Evolutionary conservation across 2,329 filamentous ascomycete genomes (phyloP).

Genomic region (Colletotrichum australisinense): DNA sequence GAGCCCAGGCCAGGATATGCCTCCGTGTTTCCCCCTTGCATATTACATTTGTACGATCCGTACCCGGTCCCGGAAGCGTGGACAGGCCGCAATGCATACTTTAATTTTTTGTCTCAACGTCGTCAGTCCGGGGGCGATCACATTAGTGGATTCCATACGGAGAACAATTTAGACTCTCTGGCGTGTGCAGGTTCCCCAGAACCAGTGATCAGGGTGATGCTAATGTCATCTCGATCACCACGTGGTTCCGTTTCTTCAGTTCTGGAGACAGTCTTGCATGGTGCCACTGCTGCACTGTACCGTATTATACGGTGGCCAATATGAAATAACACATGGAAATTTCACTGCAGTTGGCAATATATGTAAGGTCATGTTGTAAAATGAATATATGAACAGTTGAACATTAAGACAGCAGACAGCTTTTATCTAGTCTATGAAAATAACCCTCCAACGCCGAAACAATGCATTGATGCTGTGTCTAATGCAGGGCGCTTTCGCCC

Average conservation of each 20-base stretch:
- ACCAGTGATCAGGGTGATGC: too few species aligned
- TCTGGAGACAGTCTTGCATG: background rate
- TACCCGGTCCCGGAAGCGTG: background rate
- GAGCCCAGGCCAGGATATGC: background rate
- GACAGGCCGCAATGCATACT: background rate
- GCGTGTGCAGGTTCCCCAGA: background rate
- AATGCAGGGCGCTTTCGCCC: constrained; percentile 55
- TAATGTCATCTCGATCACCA: background rate
- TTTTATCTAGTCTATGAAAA: constrained; percentile 32
- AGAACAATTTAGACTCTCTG: background rate
- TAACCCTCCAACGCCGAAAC: constrained; percentile 11
- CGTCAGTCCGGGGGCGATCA: background rate
- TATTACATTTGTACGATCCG: too few species aligned
- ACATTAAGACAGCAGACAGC: background rate
- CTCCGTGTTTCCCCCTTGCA: background rate
- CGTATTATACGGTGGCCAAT: background rate
- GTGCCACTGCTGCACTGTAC: background rate
- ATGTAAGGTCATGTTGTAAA: background rate
- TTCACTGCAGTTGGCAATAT: background rate
- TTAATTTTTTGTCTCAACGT: background rate
- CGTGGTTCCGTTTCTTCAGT: background rate
- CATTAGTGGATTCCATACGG: background rate
- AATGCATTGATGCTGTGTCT: constrained; percentile 26
- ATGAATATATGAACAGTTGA: background rate
- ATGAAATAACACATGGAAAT: background rate